phyloP scores from a whole-genome alignment of 2,329 filamentous ascomycete genomes.

The Venturia carpophila region DNA sequence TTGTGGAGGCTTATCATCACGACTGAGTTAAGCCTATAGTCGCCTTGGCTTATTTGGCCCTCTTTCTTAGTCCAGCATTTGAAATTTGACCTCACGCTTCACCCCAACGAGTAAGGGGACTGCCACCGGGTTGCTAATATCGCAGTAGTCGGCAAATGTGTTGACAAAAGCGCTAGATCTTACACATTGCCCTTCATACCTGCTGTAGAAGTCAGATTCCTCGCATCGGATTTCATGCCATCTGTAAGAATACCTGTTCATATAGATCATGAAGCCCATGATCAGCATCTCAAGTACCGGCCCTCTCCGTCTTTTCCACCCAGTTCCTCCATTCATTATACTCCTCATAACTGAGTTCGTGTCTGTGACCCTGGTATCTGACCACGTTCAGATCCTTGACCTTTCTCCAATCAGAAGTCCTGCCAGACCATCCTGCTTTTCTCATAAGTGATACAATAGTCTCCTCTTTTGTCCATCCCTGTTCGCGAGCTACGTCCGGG shows the following conservation, averaged over 20 bases:
- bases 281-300: background rate
- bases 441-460: constrained; percentile 82
- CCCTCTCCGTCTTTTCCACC: constrained; percentile 39
- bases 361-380: constrained; percentile 79
- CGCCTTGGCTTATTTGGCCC: too few relatives aligned
- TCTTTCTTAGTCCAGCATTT: too few relatives aligned
- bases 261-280: background rate
- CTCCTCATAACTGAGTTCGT: constrained; percentile 60
- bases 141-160: background rate
- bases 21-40: too few relatives aligned
- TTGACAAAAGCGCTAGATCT: background rate
- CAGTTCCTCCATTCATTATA: constrained; percentile 76
- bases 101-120: background rate
- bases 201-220: background rate
- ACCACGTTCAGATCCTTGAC: constrained; percentile 67
- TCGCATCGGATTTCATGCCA: background rate
- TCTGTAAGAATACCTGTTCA: background rate
- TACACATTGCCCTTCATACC: background rate
- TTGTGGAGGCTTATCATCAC: too few relatives aligned
- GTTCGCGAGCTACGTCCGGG: constrained; percentile 83
- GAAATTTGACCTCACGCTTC: too few relatives aligned
- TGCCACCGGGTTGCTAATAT: background rate
- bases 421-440: constrained; percentile 85
- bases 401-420: constrained; percentile 60
- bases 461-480: constrained; percentile 93